Evolutionary conservation across 345 rosid species (phyloP).

Genomic region (Murraya paniculata): DNA sequence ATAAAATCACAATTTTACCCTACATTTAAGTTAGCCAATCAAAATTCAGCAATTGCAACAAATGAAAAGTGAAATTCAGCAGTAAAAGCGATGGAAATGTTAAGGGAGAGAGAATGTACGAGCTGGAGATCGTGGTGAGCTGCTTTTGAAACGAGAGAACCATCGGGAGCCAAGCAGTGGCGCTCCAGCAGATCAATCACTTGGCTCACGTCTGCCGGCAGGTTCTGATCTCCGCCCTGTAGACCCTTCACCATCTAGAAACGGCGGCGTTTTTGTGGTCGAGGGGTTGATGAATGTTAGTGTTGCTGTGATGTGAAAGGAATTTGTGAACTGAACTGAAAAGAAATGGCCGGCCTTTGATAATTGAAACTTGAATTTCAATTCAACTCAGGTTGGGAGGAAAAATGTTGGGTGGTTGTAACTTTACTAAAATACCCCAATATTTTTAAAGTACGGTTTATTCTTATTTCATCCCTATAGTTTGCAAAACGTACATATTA

Average conservation of each 20-base stretch:
- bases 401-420: too few relatives aligned
- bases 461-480: too few relatives aligned
- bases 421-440: not conserved
- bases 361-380: not conserved
- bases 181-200: conserved; percentile 96
- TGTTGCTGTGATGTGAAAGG: not conserved
- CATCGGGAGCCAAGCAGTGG: conserved; percentile 93
- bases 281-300: not conserved
- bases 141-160: conserved; percentile 92
- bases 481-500: fast-evolving
- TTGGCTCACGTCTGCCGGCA: conserved; percentile 73
- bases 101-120: conserved; percentile 38
- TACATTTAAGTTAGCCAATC: not conserved
- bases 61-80: not conserved
- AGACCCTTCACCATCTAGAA: conserved; percentile 54
- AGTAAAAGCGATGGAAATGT: not conserved
- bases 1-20: not conserved
- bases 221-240: conserved; percentile 58
- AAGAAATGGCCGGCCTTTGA: conserved; percentile 1
- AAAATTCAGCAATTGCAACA: not conserved
- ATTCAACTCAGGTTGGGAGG: not conserved
- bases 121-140: conserved; percentile 80
- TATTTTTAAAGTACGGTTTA: not conserved
- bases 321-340: not conserved
- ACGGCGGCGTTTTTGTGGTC: not conserved